Evolutionary conservation across 805 yeast species (phyloP), one percentile per base, ranked within the genome.

Genomic region (Zygosaccharomyces bailii): DNA sequence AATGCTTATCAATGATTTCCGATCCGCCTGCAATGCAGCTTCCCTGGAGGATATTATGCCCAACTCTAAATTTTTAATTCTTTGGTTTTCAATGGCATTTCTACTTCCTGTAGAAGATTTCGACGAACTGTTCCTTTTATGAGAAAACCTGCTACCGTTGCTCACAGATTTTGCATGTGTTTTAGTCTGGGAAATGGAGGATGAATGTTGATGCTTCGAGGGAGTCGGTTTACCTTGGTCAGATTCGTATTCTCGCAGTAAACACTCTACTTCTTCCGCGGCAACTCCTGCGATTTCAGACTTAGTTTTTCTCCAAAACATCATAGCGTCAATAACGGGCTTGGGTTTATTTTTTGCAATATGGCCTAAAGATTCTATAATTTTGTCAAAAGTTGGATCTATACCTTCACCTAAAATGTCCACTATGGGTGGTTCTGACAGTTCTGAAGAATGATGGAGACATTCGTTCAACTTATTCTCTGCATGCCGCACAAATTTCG

Each of bases 261-360:
- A 69, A 44, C 62, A 71, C 40, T 77, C 80, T 11, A 75, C 71
- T 32, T 73, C 74, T 14, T 78, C 72, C 3, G 80, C 74, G 1
- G 84, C 80, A 64, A 76, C 69, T 21, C 79, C 77, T 2, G 95
- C 87, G 2, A 85, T 82, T 55, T 91, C 98, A 10, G 95, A 82
- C 63, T 93, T 93, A 1, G 91, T 80, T 61, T 91, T 87, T 48
- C 98, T 76, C 99, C 99, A 93, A 61, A 86, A 90, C 98, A 93
- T 90, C 48, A 93, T 96, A 5, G 96, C 88, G 63, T 93, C 99
- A 25, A 95, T 89, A 1, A 93, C 96, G 0, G 96, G 96, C 59
- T 88, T 90, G 0, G 98, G 97, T 53, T 88, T 86, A 19, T 83
- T 74, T 45, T 88, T 75, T 1, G 99, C 95, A 30, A 93, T 86